phyloP scores from a whole-genome alignment of 352 stramenopile genomes.

The Phytopythium sindhum region DNA sequence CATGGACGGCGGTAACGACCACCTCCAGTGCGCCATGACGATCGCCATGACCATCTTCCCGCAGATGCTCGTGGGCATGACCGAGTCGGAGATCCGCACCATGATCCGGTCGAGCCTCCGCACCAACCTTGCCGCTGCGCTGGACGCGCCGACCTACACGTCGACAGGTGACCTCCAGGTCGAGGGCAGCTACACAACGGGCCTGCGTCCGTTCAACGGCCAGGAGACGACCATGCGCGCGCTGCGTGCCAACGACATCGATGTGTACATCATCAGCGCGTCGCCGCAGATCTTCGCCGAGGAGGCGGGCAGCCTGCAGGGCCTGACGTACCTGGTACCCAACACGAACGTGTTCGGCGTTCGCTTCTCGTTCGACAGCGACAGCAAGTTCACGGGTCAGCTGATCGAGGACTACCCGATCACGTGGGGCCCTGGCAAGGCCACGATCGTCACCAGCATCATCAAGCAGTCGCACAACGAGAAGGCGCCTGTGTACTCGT shows the following conservation, averaged over 20 bases:
- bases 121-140: constrained; percentile 39
- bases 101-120: constrained; percentile 47
- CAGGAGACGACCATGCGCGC: constrained; percentile 57
- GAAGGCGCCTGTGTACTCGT: constrained; percentile 45
- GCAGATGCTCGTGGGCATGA: constrained; percentile 55
- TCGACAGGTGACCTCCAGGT: constrained; percentile 35
- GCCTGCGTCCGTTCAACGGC: constrained; percentile 55
- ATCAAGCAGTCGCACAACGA: constrained; percentile 44
- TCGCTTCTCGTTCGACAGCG: constrained; percentile 41
- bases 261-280: constrained; percentile 64
- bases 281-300: constrained; percentile 56
- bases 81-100: constrained; percentile 37
- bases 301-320: constrained; percentile 34
- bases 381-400: constrained; percentile 38
- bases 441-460: constrained; percentile 39
- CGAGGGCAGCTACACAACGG: constrained; percentile 43
- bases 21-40: constrained; percentile 28
- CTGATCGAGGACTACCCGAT: constrained; percentile 51
- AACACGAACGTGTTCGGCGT: constrained; percentile 50
- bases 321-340: constrained; percentile 52
- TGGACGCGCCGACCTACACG: constrained; percentile 36
- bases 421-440: constrained; percentile 62
- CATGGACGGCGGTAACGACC: constrained; percentile 40
- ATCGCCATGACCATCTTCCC: constrained; percentile 62
- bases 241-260: constrained; percentile 31